Conservation (phyloP, 2,329 filamentous ascomycete species). For the Ascochyta pisi region DNA sequence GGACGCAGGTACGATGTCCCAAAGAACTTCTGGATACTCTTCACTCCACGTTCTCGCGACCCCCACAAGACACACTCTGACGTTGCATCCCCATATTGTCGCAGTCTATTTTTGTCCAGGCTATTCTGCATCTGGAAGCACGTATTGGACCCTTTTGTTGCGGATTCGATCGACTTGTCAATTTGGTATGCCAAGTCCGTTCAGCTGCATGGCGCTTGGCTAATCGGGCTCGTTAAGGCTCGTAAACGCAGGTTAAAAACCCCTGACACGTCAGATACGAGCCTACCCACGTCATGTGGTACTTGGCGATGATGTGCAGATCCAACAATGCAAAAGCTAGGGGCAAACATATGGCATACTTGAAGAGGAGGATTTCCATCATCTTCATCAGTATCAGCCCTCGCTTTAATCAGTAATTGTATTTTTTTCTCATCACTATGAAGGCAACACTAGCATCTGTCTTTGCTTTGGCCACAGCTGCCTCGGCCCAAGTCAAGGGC, state of each 20-base stretch:
- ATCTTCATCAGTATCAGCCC: neutral
- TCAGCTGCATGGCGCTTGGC: constrained; percentile 11
- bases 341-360: constrained; percentile 10
- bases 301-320: constrained; percentile 13
- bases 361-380: neutral
- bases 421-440: constrained; percentile 19
- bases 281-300: constrained; percentile 14
- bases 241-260: constrained; percentile 6
- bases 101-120: constrained; percentile 1
- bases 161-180: neutral
- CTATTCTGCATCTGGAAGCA: neutral
- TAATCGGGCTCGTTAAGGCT: constrained; percentile 7
- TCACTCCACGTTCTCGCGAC: constrained; percentile 5
- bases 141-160: constrained; percentile 10
- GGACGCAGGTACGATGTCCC: neutral
- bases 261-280: constrained; percentile 17
- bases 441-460: constrained; percentile 21
- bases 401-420: constrained; percentile 3
- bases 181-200: constrained; percentile 3
- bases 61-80: constrained; percentile 2
- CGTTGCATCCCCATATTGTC: constrained; percentile 5
- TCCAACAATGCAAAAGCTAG: constrained; percentile 7
- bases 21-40: neutral
- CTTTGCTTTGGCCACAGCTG: constrained; percentile 29
- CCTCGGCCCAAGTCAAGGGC: constrained; percentile 53